These are phyloP conservation scores for Leccinum fuscescens DNA, from an alignment of 1,284 basidiomycete genomes.

Conservation along the genomic window DNA sequence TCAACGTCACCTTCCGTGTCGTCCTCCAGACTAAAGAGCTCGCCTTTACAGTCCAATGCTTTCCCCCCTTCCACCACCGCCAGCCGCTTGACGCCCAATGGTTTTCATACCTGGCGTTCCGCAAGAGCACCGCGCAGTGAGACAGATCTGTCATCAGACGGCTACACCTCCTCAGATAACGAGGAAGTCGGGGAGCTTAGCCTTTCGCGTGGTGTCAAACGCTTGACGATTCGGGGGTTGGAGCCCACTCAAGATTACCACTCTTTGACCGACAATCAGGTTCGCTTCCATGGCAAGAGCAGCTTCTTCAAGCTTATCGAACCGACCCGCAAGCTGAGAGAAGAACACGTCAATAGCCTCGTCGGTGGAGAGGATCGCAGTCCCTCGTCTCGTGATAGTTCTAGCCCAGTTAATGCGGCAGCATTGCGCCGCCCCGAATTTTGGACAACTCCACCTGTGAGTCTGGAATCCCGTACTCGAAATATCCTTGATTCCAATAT, in stretches of 20 bases:
- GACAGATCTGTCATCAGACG: constrained; percentile 36
- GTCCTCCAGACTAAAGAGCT: constrained; percentile 15
- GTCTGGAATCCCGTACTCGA: constrained; percentile 8
- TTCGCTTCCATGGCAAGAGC: constrained; percentile 63
- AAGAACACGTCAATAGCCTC: constrained; percentile 41
- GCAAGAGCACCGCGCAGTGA: constrained; percentile 26
- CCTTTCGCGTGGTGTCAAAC: constrained; percentile 38
- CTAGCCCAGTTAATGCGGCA: constrained; percentile 23
- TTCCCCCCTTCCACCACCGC: constrained; percentile 8
- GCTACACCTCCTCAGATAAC: constrained; percentile 38
- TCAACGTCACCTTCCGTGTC: constrained; percentile 22
- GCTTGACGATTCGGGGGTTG: constrained; percentile 40
- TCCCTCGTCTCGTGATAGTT: constrained; percentile 17
- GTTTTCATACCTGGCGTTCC: constrained; percentile 11
- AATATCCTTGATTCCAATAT: constrained; percentile 6
- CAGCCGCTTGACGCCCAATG: background rate
- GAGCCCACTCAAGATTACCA: constrained; percentile 29
- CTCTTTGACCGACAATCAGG: constrained; percentile 33
- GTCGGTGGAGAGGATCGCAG: constrained; percentile 18
- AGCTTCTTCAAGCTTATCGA: constrained; percentile 56
- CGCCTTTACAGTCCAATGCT: constrained; percentile 14
- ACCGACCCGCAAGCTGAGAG: constrained; percentile 50
- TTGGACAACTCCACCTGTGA: constrained; percentile 38
- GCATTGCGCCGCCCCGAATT: constrained; percentile 33
- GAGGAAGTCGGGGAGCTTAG: constrained; percentile 41